phyloP scores from a whole-genome alignment of 345 rosid genomes.

The Syzygium jambos region DNA sequence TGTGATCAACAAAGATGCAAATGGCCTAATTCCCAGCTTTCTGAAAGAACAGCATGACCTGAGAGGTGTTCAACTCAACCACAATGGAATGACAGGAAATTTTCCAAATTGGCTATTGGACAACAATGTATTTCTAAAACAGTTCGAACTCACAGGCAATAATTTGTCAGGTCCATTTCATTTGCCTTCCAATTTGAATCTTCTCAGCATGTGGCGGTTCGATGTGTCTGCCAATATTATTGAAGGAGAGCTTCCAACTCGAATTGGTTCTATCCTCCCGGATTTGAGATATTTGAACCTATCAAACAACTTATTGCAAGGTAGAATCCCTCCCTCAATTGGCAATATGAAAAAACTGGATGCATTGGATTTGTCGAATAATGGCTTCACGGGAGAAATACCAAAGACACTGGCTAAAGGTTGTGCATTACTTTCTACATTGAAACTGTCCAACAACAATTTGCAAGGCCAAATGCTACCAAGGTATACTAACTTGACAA shows the following conservation, averaged over 20 bases:
- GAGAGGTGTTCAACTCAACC: neutral
- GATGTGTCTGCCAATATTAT: slow-evolving; percentile 2
- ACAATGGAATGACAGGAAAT: neutral
- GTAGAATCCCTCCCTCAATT: slow-evolving; percentile 10
- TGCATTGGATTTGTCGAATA: slow-evolving; percentile 13
- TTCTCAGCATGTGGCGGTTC: neutral
- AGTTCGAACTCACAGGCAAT: neutral
- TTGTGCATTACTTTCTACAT: neutral
- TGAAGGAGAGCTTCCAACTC: neutral
- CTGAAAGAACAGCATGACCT: slow-evolving; percentile 5
- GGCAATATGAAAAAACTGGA: neutral
- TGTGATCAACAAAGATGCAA: neutral
- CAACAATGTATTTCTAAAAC: slow-evolving; percentile 10
- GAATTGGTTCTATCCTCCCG: slow-evolving; percentile 7
- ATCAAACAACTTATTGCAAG: slow-evolving; percentile 5
- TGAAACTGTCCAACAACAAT: neutral
- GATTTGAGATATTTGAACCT: neutral
- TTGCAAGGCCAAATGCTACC: neutral
- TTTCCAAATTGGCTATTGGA: slow-evolving; percentile 17
- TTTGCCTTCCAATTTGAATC: neutral
- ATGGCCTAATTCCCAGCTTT: neutral
- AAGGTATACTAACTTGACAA: neutral
- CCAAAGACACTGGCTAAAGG: neutral
- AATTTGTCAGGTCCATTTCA: slow-evolving; percentile 3
- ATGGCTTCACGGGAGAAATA: slow-evolving; percentile 4